Base-by-base conservation (phyloP, 1,139 yeast genomes). In the Magnusiomyces sp. region DNA sequence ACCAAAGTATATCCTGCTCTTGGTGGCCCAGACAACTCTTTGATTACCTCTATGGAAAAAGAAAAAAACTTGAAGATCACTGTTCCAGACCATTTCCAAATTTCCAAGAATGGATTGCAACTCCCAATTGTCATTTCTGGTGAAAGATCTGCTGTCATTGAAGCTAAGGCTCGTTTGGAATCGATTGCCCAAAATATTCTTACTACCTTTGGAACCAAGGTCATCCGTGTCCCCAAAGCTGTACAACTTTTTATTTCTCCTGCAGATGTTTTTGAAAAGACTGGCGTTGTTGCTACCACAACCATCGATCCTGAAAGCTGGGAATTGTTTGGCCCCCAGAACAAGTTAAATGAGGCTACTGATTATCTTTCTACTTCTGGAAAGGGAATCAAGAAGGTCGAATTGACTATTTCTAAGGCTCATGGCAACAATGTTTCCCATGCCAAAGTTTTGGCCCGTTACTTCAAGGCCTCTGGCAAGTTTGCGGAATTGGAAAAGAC, bases 331-430 rank as follows among this genome's bases (percentile, higher is more conserved):
- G 75, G 81, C 53, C 95, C 96, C 53, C 75, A 76, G 48, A 69
- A 72, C 54, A 75, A 77, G 51, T 75, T 89, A 50, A 61, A 74
- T 16, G 68, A 69, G 20, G 96, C 96, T 34, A 74, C 83, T 57
- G 75, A 75, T 5, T 63, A 63, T 52, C 77, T 81, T 13, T 71
- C 75, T 67, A 69, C 69, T 66, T 78, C 69, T 65, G 76, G 82
- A 57, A 67, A 76, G 62, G 63, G 73, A 47, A 71, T 77, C 73
- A 62, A 75, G 67, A 80, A 84, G 45, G 89, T 84, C 59, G 71
- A 79, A 23, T 74, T 90, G 62, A 95, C 87, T 59, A 81, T 90
- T 70, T 80, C 94, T 23, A 82, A 79, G 65, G 95, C 97, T 39
- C 96, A 90, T 66, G 86, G 87, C 61, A 87, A 86, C 60, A 81